These are phyloP conservation scores for Phytophthora litchii DNA, from an alignment of 352 stramenopile species.

Conservation along the genomic window DNA sequence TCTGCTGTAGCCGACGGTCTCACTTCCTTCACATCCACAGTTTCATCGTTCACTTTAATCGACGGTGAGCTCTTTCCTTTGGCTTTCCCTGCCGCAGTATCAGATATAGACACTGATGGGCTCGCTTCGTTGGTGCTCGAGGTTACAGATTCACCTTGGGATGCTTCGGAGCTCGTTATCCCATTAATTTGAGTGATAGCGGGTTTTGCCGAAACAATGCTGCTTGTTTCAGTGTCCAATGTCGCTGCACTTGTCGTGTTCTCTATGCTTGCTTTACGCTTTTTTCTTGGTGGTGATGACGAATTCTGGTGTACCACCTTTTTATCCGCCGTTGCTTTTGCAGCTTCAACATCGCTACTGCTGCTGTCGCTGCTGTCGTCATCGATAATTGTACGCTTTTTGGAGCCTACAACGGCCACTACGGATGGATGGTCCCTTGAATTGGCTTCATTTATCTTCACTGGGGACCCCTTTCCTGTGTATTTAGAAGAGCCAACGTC, in stretches of 20 bases:
- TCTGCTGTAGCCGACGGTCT: slow-evolving; percentile 2
- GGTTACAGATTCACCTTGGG: slow-evolving; percentile 2
- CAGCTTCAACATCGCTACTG: slow-evolving; percentile 38
- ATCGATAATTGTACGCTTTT: slow-evolving; percentile 70
- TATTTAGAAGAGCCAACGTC: slow-evolving; percentile 2
- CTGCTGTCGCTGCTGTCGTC: slow-evolving; percentile 64
- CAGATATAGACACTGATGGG: neutral
- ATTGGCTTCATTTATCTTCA: slow-evolving; percentile 34
- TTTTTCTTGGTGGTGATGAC: slow-evolving; percentile 21
- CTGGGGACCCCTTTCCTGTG: slow-evolving; percentile 9
- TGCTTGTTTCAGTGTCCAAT: slow-evolving; percentile 3
- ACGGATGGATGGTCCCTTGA: slow-evolving; percentile 22
- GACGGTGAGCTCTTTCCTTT: slow-evolving; percentile 1
- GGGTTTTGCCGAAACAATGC: slow-evolving; percentile 1
- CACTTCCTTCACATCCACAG: neutral
- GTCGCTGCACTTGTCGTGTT: neutral
- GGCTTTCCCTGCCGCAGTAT: slow-evolving; percentile 2
- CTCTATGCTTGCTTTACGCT: slow-evolving; percentile 22
- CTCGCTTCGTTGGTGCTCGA: slow-evolving; percentile 5
- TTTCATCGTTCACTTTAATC: slow-evolving; percentile 5
- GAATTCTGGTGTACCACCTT: neutral
- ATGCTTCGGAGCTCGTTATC: neutral
- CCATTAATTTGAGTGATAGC: slow-evolving; percentile 7
- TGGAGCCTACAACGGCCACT: slow-evolving; percentile 35
- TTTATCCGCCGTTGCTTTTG: slow-evolving; percentile 7